Conservation (phyloP, 495 filamentous ascomycete species). For the Xylaria grammica region DNA sequence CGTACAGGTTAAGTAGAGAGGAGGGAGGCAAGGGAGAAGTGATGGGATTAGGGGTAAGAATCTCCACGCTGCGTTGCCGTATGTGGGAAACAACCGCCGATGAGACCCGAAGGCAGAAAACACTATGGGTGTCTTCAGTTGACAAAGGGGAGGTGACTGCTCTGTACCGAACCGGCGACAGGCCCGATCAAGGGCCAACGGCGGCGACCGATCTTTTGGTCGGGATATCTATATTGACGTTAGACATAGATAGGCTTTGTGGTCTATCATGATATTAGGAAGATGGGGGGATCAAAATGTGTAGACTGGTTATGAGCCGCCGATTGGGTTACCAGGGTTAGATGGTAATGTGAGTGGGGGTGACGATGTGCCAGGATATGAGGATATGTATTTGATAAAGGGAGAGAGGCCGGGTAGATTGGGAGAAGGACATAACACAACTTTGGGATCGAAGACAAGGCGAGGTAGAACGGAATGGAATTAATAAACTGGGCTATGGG, state of each 20-base stretch:
- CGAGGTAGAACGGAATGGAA: background rate
- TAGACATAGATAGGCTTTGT: background rate
- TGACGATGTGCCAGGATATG: too few relatives aligned
- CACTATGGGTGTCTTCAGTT: background rate
- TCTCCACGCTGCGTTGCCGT: background rate
- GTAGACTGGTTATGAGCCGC: background rate
- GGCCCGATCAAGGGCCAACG: background rate
- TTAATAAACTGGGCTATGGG: background rate
- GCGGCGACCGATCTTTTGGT: background rate
- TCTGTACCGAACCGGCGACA: background rate
- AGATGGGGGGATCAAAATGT: background rate
- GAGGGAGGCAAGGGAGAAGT: background rate
- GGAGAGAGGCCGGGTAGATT: background rate
- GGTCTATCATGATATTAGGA: background rate
- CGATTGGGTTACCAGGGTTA: too few relatives aligned
- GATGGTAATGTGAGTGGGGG: too few relatives aligned
- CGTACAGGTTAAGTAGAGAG: background rate
- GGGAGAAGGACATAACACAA: background rate
- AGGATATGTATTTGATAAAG: background rate
- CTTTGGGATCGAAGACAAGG: too few relatives aligned
- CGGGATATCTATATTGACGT: background rate
- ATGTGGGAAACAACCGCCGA: background rate
- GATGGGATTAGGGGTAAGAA: background rate
- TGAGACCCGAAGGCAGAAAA: background rate
- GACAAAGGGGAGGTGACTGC: background rate